Conservation (phyloP, 345 rosid genomes). For the Reutealis trisperma region DNA sequence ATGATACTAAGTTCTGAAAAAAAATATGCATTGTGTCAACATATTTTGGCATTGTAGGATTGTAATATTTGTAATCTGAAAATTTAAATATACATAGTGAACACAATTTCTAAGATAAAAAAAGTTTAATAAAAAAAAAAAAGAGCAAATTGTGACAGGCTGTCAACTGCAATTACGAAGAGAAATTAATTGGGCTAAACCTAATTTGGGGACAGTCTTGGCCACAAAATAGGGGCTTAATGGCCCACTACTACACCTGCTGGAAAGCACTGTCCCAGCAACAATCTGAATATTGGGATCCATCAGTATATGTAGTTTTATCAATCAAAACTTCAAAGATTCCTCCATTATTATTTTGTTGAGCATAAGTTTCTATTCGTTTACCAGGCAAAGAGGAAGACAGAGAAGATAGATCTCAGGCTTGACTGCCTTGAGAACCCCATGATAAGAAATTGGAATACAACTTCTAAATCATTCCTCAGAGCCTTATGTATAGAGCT, state of each 20-base stretch:
- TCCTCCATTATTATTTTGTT: constrained; percentile 3
- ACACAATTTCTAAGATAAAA: too few relatives aligned
- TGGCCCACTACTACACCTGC: background rate
- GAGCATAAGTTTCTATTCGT: constrained; percentile 1
- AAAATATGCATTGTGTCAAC: too few relatives aligned
- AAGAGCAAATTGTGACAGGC: background rate
- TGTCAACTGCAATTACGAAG: constrained; percentile 14
- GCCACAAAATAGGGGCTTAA: background rate
- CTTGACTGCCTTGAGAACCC: background rate
- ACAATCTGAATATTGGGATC: constrained; percentile 9
- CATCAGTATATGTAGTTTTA: background rate
- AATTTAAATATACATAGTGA: too few relatives aligned
- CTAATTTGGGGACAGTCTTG: constrained; percentile 4
- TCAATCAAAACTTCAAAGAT: background rate
- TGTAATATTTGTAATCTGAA: too few relatives aligned
- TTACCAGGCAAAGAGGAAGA: background rate
- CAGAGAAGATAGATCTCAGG: background rate
- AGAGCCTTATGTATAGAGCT: background rate
- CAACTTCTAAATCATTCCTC: background rate
- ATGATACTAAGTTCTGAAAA: too few relatives aligned
- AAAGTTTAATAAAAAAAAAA: too few relatives aligned
- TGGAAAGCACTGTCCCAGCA: background rate
- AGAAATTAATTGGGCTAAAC: background rate
- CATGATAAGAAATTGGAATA: background rate
- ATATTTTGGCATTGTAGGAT: too few relatives aligned